Base-by-base conservation (phyloP, 305 asterid genomes). In the Petunia hybrid region DNA sequence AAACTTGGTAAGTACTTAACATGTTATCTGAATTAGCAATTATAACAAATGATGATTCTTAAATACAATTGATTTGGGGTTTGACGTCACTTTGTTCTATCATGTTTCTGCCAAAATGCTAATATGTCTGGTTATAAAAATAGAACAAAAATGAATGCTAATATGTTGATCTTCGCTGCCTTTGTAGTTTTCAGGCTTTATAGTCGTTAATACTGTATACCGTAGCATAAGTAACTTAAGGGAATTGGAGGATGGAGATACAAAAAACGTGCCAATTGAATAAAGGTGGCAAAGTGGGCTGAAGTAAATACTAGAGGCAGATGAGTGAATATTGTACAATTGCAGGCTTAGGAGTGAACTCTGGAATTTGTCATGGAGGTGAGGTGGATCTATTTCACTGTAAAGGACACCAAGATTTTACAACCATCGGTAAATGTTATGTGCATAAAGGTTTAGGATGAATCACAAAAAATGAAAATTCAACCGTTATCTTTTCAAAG, bases 1-100 rank as follows among this genome's bases (percentile, higher is more conserved):
- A 95, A 95, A 88, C 91, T 90, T 79, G 99, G 99, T 95, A 89
- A 61, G 89, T 81, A 46, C 12, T 53, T 74, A 53, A 53, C 48
- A 74, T 57, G 60, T 68, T 42, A 6, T 69, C 63, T 7, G 80
- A 71, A 51, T 36, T 73, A 53, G 64, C 48, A 74, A 38, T 53
- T 74, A 74, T 38, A 53, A 14, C 48, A 74, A 4, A 73, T 73
- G 78, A 45, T 73, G 36, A 73, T 51, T 51, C 48, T 14, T 51
- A 36, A 73, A 53, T 51, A 63, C 36, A 36, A 51, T 22, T 36
- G 63, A 35, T 51, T 7, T 22, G 8, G 8, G 6, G 77, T 70
- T 73, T 48, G 35, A 71, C 10, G 62, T 12, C 78, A 71, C 13
- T 71, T 48, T 35, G 78, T 71, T 71, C 14, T 35, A 35, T 51